Percentiles rank a stretch among this genome's conserved stretches.
Evolutionary conservation across 257 asterid species (phyloP).

Genomic region (Rubia yunnanensis): DNA sequence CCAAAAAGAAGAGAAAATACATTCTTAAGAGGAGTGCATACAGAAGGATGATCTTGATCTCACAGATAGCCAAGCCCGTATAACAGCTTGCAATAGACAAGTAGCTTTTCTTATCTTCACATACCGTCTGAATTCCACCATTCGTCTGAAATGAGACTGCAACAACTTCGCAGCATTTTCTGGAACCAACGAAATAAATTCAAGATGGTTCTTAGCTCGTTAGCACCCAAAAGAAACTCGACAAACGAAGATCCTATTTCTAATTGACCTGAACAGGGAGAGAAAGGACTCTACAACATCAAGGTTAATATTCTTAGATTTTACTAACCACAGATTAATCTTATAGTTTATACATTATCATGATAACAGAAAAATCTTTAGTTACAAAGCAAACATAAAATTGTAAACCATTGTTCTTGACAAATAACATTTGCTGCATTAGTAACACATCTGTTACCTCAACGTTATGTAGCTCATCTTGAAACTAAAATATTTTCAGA

Average conservation of each 20-base stretch:
- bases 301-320: background rate
- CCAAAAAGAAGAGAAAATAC: background rate
- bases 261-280: background rate
- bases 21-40: constrained; percentile 21
- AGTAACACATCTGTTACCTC: too few species aligned
- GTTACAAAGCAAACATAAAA: background rate
- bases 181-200: constrained; percentile 25
- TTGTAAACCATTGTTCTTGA: background rate
- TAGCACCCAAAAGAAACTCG: background rate
- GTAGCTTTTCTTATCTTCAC: constrained; percentile 44
- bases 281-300: background rate
- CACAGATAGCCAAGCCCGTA: constrained; percentile 51
- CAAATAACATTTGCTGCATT: background rate
- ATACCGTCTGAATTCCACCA: constrained; percentile 37
- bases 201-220: background rate
- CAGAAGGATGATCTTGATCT: constrained; percentile 35
- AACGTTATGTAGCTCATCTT: background rate
- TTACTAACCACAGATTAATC: background rate
- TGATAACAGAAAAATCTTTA: background rate
- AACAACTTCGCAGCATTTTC: constrained; percentile 85
- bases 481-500: background rate
- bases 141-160: constrained; percentile 63
- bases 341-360: background rate
- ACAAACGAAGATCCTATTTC: background rate
- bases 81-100: constrained; percentile 47